Base-by-base conservation (phyloP, 1,284 basidiomycete genomes). In the Ceraceosorus guamensis region DNA sequence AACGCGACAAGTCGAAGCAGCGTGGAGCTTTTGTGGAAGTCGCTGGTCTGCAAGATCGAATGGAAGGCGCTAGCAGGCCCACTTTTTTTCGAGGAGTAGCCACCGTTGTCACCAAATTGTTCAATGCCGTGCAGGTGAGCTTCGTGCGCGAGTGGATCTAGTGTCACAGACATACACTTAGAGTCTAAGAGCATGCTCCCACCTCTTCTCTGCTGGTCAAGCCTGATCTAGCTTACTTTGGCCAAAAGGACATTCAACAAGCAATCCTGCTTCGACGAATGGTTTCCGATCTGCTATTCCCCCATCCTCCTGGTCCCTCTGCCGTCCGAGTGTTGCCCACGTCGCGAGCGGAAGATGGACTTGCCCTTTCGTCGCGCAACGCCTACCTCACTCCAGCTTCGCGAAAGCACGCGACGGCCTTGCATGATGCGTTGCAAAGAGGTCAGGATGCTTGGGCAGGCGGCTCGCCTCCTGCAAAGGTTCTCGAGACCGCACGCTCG, bases 211-310 rank as follows among this genome's bases (percentile, higher is more conserved):
- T 96, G 73, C 84, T 85, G 48, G 83, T 97, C 46, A 84, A 93
- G 88, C 93, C 93, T 2, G 89, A 89, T 52, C 83, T 85, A 56
- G 85, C 89, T 24, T 98, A 97, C 77, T 96, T 98, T 70, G 93
- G 95, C 0, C 93, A 97, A 77, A 98, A 98, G 77, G 93, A 98
- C 73, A 96, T 98, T 55, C 93, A 98, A 75, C 93, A 98, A 76
- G 89, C 88, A 0, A 78, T 97, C 6, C 78, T 98, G 18, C 81
- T 98, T 24, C 85, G 87, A 46, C 85, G 87, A n/a, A 82, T 98
- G 76, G 83, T 84, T 51, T 79, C 82, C 34, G 93, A 98, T 76
- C 81, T 97, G 1, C 83, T 93, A 16, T 78, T 91, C 13, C 78
- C 87, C 5, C 82, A 89, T 70, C 93, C 78, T 0, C 61, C 89